These are phyloP conservation scores for Bremia lactucae DNA, from an alignment of 352 stramenopile genomes.

Conservation along the genomic window DNA sequence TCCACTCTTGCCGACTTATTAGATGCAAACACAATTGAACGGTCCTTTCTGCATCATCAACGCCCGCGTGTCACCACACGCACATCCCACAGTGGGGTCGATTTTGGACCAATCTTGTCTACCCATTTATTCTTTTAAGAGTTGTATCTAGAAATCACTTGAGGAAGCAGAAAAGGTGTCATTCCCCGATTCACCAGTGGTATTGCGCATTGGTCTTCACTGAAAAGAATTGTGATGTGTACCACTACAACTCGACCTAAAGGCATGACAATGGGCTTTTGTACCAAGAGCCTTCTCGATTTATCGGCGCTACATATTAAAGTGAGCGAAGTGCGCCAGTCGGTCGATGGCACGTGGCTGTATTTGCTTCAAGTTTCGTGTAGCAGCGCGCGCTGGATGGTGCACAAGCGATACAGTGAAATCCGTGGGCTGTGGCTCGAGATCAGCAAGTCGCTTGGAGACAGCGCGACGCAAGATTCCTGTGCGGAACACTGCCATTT, in stretches of 20 bases:
- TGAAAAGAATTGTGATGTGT: no score
- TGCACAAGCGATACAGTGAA: slow-evolving; percentile 57
- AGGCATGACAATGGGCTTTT: slow-evolving; percentile 17
- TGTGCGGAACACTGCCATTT: slow-evolving; percentile 63
- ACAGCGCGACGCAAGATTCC: slow-evolving; percentile 6
- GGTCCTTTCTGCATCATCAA: slow-evolving; percentile 10
- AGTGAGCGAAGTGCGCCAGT: slow-evolving; percentile 45
- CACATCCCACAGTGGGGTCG: slow-evolving; percentile 11
- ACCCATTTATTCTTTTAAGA: slow-evolving; percentile 1
- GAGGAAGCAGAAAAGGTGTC: no score
- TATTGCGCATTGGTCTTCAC: neutral
- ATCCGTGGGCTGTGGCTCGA: slow-evolving; percentile 57
- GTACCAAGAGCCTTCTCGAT: slow-evolving; percentile 12
- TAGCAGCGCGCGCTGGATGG: slow-evolving; percentile 30
- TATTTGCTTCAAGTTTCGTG: slow-evolving; percentile 59
- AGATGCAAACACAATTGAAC: no score
- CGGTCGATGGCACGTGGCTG: slow-evolving; percentile 48
- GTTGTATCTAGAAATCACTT: no score
- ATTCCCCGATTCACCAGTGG: slow-evolving; percentile 11
- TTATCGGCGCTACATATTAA: slow-evolving; percentile 41
- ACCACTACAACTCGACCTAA: slow-evolving; percentile 14
- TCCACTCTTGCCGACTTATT: neutral
- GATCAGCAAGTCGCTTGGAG: slow-evolving; percentile 27
- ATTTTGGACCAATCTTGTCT: slow-evolving; percentile 13
- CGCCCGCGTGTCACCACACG: slow-evolving; percentile 3